Conservation (phyloP, 2,329 filamentous ascomycete species). For the Penicillium sp. region DNA sequence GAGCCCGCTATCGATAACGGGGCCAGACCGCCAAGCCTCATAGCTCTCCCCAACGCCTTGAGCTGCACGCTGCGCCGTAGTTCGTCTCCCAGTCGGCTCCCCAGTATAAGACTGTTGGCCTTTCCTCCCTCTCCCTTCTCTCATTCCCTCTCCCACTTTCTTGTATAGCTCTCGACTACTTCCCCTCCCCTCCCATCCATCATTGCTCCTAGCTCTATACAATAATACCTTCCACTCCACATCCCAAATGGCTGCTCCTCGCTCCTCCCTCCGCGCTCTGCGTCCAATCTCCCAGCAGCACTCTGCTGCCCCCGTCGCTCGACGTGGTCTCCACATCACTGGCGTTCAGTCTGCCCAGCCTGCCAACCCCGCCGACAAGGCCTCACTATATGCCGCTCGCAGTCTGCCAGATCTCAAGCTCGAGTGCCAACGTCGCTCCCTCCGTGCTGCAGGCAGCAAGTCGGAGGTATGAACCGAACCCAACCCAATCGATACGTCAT, state of each 20-base stretch:
- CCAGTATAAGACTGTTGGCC: conserved; percentile 14
- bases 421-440: conserved; percentile 51
- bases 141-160: conserved; percentile 1
- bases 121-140: conserved; percentile 7
- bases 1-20: conserved; percentile 19
- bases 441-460: conserved; percentile 49
- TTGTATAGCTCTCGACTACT: conserved; percentile 1
- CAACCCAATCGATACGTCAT: not conserved
- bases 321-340: conserved; percentile 59
- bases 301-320: conserved; percentile 32
- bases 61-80: conserved; percentile 14
- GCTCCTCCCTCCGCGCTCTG: conserved; percentile 46
- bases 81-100: no score
- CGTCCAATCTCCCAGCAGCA: conserved; percentile 43
- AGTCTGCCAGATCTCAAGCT: conserved; percentile 51
- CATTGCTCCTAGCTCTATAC: conserved; percentile 1
- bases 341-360: conserved; percentile 56
- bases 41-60: conserved; percentile 30
- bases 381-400: conserved; percentile 51
- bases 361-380: conserved; percentile 51
- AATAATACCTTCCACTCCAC: not conserved
- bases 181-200: conserved; percentile 2
- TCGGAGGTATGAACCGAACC: conserved; percentile 44
- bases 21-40: conserved; percentile 26
- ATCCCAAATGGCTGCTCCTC: conserved; percentile 44